Evolutionary conservation across 148 eudicot genomes (phyloP).

Genomic region (Tetragonia tetragonoides): DNA sequence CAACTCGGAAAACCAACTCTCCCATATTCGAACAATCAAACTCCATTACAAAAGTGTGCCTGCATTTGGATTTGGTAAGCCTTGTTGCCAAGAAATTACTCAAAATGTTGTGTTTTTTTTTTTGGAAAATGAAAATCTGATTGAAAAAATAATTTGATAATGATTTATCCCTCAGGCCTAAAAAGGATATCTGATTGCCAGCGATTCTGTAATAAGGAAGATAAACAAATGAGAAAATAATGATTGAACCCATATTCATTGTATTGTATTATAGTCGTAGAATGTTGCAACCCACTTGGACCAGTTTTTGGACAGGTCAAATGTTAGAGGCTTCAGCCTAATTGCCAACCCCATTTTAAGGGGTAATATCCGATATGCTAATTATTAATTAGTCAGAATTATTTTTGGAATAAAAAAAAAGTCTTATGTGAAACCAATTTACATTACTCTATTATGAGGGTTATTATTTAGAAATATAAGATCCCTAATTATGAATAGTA

Average conservation of each 20-base stretch:
- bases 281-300: constrained; percentile 22
- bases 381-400: not conserved
- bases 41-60: not conserved
- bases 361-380: not conserved
- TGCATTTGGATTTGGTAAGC: not conserved
- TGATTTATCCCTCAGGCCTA: not conserved
- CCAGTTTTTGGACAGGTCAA: constrained; percentile 9
- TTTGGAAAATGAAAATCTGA: too few relatives aligned
- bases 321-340: not conserved
- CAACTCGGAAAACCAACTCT: constrained; percentile 19
- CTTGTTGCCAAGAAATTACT: constrained; percentile 4
- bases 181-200: not conserved
- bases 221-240: not conserved
- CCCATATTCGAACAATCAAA: not conserved
- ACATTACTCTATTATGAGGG: too few relatives aligned
- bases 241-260: constrained; percentile 14
- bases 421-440: too few relatives aligned
- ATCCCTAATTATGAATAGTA: too few relatives aligned
- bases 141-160: not conserved
- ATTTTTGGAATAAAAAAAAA: too few relatives aligned
- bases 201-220: not conserved
- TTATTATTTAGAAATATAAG: too few relatives aligned
- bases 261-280: constrained; percentile 2
- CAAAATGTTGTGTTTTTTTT: too few relatives aligned
- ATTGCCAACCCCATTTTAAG: constrained; percentile 16